Conservation (phyloP, 2,329 filamentous ascomycete species). For the Botrytis fabae region DNA sequence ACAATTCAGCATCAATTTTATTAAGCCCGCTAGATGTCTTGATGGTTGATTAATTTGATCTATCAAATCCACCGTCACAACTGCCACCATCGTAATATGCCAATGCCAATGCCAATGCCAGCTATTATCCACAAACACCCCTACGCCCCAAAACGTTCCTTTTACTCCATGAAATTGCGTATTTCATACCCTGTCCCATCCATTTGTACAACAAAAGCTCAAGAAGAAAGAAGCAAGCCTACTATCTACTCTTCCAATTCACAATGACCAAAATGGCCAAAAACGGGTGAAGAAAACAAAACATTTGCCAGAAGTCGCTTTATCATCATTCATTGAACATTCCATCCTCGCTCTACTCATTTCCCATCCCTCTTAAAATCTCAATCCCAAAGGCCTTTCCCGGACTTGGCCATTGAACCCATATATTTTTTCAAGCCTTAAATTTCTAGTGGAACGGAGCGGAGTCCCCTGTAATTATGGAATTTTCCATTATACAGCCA, state of each 20-base stretch:
- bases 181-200: neutral
- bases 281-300: neutral
- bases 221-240: neutral
- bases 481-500: neutral
- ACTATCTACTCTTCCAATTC: conserved; percentile 3
- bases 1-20: neutral
- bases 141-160: neutral
- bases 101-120: neutral
- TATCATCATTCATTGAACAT: conserved; percentile 18
- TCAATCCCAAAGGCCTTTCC: neutral
- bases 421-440: neutral
- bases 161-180: neutral
- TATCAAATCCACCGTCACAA: neutral
- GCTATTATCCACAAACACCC: neutral
- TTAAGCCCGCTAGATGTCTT: neutral
- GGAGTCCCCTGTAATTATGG: neutral
- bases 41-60: neutral
- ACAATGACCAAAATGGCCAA: neutral
- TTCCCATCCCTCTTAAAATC: neutral
- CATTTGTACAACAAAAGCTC: neutral
- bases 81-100: neutral
- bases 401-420: neutral
- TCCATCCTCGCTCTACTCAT: conserved; percentile 2
- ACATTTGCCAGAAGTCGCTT: neutral
- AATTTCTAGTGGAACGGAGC: neutral